phyloP scores from a whole-genome alignment of 2,329 filamentous ascomycete genomes.

The Fusarium floridanum region DNA sequence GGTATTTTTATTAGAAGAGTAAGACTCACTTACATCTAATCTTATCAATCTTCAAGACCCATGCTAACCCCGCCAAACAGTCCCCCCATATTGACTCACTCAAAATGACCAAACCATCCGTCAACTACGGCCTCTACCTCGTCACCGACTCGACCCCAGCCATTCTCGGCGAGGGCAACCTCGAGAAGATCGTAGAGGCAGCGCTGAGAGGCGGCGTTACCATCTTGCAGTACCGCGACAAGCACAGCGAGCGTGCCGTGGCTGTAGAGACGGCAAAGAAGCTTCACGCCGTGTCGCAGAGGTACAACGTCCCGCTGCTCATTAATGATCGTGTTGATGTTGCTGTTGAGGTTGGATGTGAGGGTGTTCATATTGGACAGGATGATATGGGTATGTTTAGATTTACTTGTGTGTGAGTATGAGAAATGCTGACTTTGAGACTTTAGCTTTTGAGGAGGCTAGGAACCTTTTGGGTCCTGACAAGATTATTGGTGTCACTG shows the following conservation, averaged over 20 bases:
- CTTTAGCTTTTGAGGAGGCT: constrained; percentile 60
- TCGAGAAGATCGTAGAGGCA: constrained; percentile 79
- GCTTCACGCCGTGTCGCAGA: constrained; percentile 78
- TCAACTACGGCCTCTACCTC: constrained; percentile 88
- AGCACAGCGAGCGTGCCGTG: constrained; percentile 79
- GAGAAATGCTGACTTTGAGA: constrained; percentile 6
- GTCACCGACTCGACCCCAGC: constrained; percentile 93
- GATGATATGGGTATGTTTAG: constrained; percentile 81
- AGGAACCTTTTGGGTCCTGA: constrained; percentile 78
- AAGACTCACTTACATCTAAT: neutral
- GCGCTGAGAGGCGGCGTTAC: constrained; percentile 85
- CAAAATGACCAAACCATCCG: constrained; percentile 44
- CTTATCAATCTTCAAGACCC: neutral
- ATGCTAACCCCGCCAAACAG: constrained; percentile 18
- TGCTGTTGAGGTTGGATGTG: constrained; percentile 84
- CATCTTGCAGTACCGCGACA: constrained; percentile 92
- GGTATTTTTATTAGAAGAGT: neutral
- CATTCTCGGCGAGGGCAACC: constrained; percentile 79
- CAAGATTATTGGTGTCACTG: constrained; percentile 90
- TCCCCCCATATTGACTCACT: neutral
- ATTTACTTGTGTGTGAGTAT: neutral
- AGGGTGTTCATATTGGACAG: constrained; percentile 95
- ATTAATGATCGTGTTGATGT: constrained; percentile 96
- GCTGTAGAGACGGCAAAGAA: constrained; percentile 78
- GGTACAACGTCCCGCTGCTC: constrained; percentile 80